These are phyloP conservation scores for Lumnitzera racemosa DNA, from an alignment of 345 rosid genomes.

Conservation along the genomic window DNA sequence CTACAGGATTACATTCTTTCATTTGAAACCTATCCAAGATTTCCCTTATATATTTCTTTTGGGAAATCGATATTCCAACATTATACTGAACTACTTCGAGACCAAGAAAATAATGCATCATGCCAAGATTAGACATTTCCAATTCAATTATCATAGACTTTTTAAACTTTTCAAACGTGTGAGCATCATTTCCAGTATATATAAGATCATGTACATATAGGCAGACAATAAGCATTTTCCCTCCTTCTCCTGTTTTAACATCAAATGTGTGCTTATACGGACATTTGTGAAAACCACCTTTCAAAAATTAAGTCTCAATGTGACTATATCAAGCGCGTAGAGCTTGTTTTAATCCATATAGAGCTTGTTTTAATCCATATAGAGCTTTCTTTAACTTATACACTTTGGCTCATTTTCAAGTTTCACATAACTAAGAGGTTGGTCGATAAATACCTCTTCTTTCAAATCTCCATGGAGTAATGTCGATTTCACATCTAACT, in stretches of 20 bases:
- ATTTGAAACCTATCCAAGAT: background rate
- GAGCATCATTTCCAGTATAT: no score
- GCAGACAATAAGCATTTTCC: no score
- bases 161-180: no score
- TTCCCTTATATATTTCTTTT: background rate
- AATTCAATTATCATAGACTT: background rate
- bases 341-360: slow-evolving; percentile 2
- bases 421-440: background rate
- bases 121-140: slow-evolving; percentile 4
- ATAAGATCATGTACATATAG: no score
- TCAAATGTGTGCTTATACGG: background rate
- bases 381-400: slow-evolving; percentile 4
- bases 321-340: background rate
- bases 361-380: no score
- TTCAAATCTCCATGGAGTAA: slow-evolving; percentile 1
- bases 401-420: background rate
- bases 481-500: slow-evolving; percentile 1
- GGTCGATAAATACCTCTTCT: slow-evolving; percentile 2
- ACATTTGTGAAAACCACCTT: background rate
- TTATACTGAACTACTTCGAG: background rate
- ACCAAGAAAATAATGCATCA: slow-evolving; percentile 7
- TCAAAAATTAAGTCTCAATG: background rate
- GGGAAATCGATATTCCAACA: background rate
- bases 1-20: no score
- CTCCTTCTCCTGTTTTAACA: no score